phyloP scores from a whole-genome alignment of 768 basidiomycete species.

The Tulasnella sp. region DNA sequence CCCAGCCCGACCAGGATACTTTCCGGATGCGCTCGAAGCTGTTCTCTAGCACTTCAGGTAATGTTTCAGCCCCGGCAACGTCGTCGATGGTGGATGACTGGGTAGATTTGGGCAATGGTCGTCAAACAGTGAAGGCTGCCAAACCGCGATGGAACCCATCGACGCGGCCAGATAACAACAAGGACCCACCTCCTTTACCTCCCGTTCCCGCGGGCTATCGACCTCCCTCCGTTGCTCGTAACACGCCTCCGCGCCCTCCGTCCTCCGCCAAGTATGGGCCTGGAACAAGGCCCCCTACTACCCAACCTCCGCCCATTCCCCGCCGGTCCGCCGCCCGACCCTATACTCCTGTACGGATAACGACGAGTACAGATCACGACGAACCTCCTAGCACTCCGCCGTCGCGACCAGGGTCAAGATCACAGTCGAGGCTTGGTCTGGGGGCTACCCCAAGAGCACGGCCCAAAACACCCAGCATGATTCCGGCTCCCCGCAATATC shows the following conservation, averaged over 20 bases:
- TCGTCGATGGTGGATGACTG: conserved; percentile 22
- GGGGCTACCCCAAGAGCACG: conserved; percentile 58
- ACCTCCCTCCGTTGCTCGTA: conserved; percentile 16
- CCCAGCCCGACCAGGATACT: conserved; percentile 32
- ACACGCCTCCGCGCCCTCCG: conserved; percentile 3
- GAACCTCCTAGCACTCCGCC: conserved; percentile 18
- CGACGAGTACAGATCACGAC: not conserved
- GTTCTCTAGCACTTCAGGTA: conserved; percentile 18
- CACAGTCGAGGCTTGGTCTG: conserved; percentile 22
- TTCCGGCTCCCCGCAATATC: conserved; percentile 60
- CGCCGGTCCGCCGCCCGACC: conserved; percentile 14
- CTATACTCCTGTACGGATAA: not conserved
- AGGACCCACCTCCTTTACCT: conserved; percentile 48
- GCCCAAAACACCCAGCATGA: conserved; percentile 74
- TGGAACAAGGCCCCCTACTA: conserved; percentile 1
- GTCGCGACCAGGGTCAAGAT: conserved; percentile 22
- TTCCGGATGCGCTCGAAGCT: conserved; percentile 17
- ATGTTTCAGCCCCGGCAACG: conserved; percentile 37
- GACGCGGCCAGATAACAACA: conserved; percentile 50
- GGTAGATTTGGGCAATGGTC: conserved; percentile 12
- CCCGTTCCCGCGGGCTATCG: conserved; percentile 14
- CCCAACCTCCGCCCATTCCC: conserved; percentile 23
- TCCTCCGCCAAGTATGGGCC: conserved; percentile 13
- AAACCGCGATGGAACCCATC: conserved; percentile 77
- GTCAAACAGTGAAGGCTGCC: conserved; percentile 6